Base-by-base conservation (phyloP, 2,329 filamentous ascomycete species). In the Alternaria sp. region DNA sequence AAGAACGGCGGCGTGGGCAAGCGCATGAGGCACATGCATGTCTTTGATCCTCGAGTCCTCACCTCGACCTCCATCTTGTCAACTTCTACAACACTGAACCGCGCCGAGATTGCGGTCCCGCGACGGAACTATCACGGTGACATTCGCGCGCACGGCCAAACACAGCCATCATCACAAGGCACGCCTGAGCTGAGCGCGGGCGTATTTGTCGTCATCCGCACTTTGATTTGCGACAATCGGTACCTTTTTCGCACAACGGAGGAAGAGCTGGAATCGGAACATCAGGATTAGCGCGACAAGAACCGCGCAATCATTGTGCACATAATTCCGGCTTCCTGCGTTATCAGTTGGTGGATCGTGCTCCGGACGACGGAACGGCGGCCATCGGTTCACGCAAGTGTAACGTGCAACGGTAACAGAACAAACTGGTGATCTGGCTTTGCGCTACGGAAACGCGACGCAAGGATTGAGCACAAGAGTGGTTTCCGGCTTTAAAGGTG, bases 1-100 rank as follows among this genome's bases (percentile, higher is more conserved):
- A 46, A 44, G 30, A 54, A 57, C 32, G 30, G 49, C 30, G 60
- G 56, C 60, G 44, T 30, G 50, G 56, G 36, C 19, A 30, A 43
- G 56, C 58, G 51, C 58, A 60, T 50, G 36, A 44, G 56, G 25
- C 40, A 44, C 56, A 50, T 54, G 49, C 50, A 52, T 52, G 58
- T 51, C 58, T 49, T 52, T 61, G 57, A 49, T 60, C 58, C 26
- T 61, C 58, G 58, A 64, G 62, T 64, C 62, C 53, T 49, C 51
- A 49, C 43, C 43, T 45, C 17, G 13, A 36, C 40, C 19, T 23
- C 19, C 30, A 52, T 52, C 7, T 17, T 58, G 52, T 54, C 49
- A 47, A 59, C 55, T 25, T 54, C 30, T 30, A 46, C 32, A 19
- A 45, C 58, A 17, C 26, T 45, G 21, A 17, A 40, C 36, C 36